phyloP scores from a whole-genome alignment of 306 rosid species.

The Prunus campanulata region DNA sequence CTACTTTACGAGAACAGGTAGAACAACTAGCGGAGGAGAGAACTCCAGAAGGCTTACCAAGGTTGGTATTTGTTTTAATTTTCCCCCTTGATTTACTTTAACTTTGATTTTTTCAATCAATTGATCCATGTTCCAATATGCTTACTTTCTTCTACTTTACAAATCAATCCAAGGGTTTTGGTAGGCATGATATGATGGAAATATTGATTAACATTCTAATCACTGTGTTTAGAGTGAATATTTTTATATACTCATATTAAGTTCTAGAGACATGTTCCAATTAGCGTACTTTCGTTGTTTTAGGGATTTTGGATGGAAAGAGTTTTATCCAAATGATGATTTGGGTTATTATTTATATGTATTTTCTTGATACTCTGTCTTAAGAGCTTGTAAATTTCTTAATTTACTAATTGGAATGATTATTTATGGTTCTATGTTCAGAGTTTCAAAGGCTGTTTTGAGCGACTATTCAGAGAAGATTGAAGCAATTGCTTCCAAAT shows the following conservation, averaged over 20 bases:
- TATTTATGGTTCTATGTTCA: constrained; percentile 25
- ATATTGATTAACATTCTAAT: background rate
- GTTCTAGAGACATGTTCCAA: background rate
- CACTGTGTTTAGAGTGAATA: background rate
- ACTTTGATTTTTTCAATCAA: background rate
- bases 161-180: background rate
- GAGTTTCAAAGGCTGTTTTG: constrained; percentile 73
- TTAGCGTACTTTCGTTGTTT: background rate
- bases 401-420: background rate
- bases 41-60: constrained; percentile 77
- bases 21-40: constrained; percentile 85
- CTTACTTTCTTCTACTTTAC: background rate
- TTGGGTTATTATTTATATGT: background rate
- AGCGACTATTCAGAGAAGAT: constrained; percentile 79
- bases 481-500: constrained; percentile 71
- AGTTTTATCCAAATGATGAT: background rate
- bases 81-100: constrained; percentile 10
- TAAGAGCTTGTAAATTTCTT: background rate
- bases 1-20: constrained; percentile 76
- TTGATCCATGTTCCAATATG: background rate
- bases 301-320: background rate
- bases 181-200: background rate
- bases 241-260: too few relatives aligned
- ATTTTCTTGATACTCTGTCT: background rate
- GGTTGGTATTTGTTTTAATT: constrained; percentile 31